Evolutionary conservation across 2,329 filamentous ascomycete genomes (phyloP), one percentile per base, ranked within the genome.

Genomic region (Metarhizium album): DNA sequence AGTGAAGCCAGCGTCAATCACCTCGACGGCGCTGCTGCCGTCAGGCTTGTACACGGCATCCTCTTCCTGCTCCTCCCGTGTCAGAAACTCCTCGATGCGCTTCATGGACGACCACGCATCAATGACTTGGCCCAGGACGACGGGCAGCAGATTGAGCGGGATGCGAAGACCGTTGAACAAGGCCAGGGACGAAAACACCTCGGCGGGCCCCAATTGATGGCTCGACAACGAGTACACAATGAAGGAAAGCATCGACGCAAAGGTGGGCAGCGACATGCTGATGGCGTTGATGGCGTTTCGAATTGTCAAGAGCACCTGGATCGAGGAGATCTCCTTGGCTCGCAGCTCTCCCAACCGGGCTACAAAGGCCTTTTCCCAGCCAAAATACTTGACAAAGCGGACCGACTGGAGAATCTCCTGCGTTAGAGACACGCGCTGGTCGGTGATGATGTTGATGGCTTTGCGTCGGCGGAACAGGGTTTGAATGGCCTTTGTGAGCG

Each of bases 351-450:
- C 80, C 16, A 96, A 75, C 14, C 90, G 82, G 47, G 82, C 75
- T 13, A 96, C 71, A 62, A 97, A 96, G 33, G 87, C 86, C 52
- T 79, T 84, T 64, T 97, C 91, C 91, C 91, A 97, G 7, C 90
- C 90, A 63, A 96, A 97, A 66, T 82, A 96, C 66, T 97, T 97
- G 69, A 97, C 91, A 62, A 97, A 96, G 24, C 90, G 81, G 23
- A 96, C 90, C 0, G 89, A 87, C 58, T 90, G 85, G 14, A 97
- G 63, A 48, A 97, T 95, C 64, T 97, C 91, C 63, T 96, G 90
- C 0, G 90, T 96, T 33, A 97, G 72, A 48, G 86, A 86, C 7
- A 97, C 90, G 55, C 91, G 82, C 68, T 94, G 87, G 64, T 97
- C 91, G 2, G 91, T 97, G 53, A 96, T 80, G 61, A 90, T 90